A percentile compares a stretch with the other conserved stretches of the same genome.
phyloP scores from a whole-genome alignment of 805 yeast genomes.

The Hanseniaspora mollemarum region DNA sequence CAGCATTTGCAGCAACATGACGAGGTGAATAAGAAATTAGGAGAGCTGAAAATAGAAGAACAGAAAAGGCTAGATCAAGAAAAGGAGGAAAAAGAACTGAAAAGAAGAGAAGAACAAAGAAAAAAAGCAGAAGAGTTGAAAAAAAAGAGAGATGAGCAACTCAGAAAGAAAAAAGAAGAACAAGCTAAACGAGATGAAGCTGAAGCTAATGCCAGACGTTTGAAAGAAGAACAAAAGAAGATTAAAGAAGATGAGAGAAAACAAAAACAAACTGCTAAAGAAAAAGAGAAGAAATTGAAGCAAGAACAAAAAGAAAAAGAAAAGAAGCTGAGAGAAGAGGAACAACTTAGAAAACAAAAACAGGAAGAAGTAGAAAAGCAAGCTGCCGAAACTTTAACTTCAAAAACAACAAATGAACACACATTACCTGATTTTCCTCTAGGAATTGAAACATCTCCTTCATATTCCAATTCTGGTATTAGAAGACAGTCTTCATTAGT shows the following conservation, averaged over 20 bases:
- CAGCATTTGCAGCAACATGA: slow-evolving; percentile 39
- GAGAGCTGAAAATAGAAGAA: slow-evolving; percentile 35
- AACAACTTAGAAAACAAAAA: slow-evolving; percentile 30
- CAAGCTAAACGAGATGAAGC: slow-evolving; percentile 33
- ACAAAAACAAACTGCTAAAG: slow-evolving; percentile 28
- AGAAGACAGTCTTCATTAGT: not conserved
- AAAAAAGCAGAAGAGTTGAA: slow-evolving; percentile 32
- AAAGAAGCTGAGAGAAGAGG: slow-evolving; percentile 25
- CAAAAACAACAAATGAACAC: slow-evolving; percentile 20
- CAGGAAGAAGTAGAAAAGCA: slow-evolving; percentile 16
- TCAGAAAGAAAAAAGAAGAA: slow-evolving; percentile 33
- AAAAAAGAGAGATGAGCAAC: slow-evolving; percentile 32
- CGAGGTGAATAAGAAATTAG: slow-evolving; percentile 38
- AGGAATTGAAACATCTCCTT: not conserved
- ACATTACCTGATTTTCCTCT: too few species aligned
- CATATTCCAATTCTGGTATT: not conserved
- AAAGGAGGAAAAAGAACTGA: slow-evolving; percentile 54
- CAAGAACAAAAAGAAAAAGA: slow-evolving; percentile 34
- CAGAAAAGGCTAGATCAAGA: slow-evolving; percentile 42
- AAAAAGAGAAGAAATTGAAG: slow-evolving; percentile 33
- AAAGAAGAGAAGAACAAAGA: slow-evolving; percentile 32
- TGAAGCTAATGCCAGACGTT: slow-evolving; percentile 30
- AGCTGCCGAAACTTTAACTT: slow-evolving; percentile 23
- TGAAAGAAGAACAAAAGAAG: slow-evolving; percentile 30
- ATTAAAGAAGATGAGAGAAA: slow-evolving; percentile 25